A percentile compares a stretch with the other conserved stretches of the same genome.
These are phyloP conservation scores for Trichoderma sp. DNA, from an alignment of 2,329 filamentous ascomycete species.

Conservation along the genomic window DNA sequence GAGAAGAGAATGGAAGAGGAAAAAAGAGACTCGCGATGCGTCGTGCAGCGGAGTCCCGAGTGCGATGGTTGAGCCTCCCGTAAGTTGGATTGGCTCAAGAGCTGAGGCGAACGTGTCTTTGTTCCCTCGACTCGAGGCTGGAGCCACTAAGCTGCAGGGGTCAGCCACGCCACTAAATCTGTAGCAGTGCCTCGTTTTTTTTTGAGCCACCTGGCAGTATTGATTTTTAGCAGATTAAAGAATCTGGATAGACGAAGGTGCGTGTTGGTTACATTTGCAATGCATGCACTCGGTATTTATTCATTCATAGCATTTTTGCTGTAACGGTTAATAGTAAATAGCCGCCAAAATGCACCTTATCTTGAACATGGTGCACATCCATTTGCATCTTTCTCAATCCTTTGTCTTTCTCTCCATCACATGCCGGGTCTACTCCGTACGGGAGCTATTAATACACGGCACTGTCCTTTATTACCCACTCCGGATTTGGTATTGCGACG, in stretches of 20 bases:
- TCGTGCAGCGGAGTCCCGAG: constrained; percentile 13
- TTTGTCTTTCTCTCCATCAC: background rate
- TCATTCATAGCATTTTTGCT: background rate
- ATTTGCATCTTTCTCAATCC: background rate
- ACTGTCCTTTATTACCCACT: background rate
- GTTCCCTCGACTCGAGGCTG: constrained; percentile 1
- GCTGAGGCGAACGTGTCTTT: constrained; percentile 23
- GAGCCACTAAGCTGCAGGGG: constrained; percentile 19
- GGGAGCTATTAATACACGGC: background rate
- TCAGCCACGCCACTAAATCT: constrained; percentile 4
- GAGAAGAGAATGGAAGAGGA: constrained; percentile 8
- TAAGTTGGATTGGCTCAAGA: constrained; percentile 8
- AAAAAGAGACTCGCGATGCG: constrained; percentile 18
- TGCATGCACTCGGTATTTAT: background rate
- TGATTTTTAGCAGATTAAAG: background rate
- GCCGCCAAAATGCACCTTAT: background rate
- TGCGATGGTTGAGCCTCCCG: constrained; percentile 18
- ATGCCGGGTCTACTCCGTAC: background rate
- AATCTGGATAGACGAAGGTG: background rate
- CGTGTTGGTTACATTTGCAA: background rate
- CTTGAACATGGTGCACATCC: background rate
- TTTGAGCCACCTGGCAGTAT: background rate
- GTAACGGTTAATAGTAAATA: background rate
- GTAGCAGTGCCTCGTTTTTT: background rate
- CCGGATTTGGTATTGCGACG: background rate